These are phyloP conservation scores for Teunomyces gatunensis DNA, from an alignment of 805 yeast genomes.

Conservation along the genomic window DNA sequence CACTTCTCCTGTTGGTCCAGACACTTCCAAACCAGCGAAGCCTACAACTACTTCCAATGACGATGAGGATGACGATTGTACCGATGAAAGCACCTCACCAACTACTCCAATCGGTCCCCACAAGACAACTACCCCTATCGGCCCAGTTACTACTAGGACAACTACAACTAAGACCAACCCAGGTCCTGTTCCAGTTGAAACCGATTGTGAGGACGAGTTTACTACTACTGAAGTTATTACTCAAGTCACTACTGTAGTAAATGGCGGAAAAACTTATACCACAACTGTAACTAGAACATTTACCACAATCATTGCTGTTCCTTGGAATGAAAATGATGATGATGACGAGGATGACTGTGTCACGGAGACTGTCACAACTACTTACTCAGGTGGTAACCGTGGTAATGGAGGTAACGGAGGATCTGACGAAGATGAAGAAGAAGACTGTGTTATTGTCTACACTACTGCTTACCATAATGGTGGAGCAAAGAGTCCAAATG, in stretches of 20 bases:
- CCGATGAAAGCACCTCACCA: conserved; percentile 4
- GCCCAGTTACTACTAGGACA: background rate
- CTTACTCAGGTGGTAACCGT: background rate
- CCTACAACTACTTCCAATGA: background rate
- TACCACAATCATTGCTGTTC: conserved; percentile 2
- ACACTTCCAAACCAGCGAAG: background rate
- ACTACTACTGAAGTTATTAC: conserved; percentile 3
- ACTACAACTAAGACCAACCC: conserved; percentile 1
- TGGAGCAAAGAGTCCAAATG: conserved; percentile 1
- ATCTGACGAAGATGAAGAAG: conserved; percentile 9
- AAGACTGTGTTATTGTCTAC: conserved; percentile 6
- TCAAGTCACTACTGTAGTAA: background rate
- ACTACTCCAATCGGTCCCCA: background rate
- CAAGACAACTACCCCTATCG: background rate
- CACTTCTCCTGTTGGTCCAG: background rate
- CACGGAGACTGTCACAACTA: conserved; percentile 4
- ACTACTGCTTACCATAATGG: conserved; percentile 10
- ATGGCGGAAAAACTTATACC: background rate
- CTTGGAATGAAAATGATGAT: conserved; percentile 3
- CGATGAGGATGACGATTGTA: conserved; percentile 12
- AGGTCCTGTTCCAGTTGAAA: conserved; percentile 3
- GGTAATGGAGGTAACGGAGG: conserved; percentile 3
- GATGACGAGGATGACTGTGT: conserved; percentile 11
- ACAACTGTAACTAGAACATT: conserved; percentile 1
- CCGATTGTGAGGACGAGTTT: background rate